Base-by-base conservation (phyloP, 2,329 filamentous ascomycete species). In the Sclerotinia minor region DNA sequence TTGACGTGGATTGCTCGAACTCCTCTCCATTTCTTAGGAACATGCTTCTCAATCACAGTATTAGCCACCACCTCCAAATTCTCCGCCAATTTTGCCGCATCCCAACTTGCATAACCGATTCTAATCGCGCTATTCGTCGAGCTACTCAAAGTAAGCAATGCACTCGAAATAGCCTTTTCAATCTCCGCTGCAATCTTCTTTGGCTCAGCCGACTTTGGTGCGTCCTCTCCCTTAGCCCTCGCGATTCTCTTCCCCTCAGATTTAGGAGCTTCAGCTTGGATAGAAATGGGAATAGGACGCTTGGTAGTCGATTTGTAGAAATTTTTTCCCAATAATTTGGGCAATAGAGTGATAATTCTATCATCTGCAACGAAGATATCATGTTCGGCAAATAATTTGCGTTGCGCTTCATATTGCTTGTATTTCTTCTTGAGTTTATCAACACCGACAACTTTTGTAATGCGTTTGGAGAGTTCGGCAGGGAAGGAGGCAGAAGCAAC, bases 351-450 rank as follows among this genome's bases (percentile, higher is more conserved):
- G 76, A 89, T 83, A 74, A 99, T 91, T 60, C 95, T 85, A 76
- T 97, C 92, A 78, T 99, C 95, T 64, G 91, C 94, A 68, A 99
- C 84, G 82, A 99, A 98, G 67, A 98, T 82, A 78, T 98, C 95
- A 79, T 97, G 92, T 79, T 97, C 92, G 55, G 87, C 83, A 71
- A 90, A 86, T 47, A 99, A 85, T 79, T 95, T 92, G 72, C 95
- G 85, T 79, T 92, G 89, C 65, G 87, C 88, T 82, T 99, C 95
- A 80, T 92, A 99, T 70, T 91, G 87, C 82, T 91, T 89, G 84
- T 91, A 97, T 82, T 95, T 94, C 74, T 89, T 85, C 81, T 94
- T 94, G 74, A 99, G 83, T 80, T 98, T 96, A 75, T 85, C 84
- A 72, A 94, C 82, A 74, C 93, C 92, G 75, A 98, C 89, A 57